Percentiles rank a stretch among this genome's conserved stretches.
Conservation (phyloP, 805 yeast genomes). For the Starmerella gropengiesseri region DNA sequence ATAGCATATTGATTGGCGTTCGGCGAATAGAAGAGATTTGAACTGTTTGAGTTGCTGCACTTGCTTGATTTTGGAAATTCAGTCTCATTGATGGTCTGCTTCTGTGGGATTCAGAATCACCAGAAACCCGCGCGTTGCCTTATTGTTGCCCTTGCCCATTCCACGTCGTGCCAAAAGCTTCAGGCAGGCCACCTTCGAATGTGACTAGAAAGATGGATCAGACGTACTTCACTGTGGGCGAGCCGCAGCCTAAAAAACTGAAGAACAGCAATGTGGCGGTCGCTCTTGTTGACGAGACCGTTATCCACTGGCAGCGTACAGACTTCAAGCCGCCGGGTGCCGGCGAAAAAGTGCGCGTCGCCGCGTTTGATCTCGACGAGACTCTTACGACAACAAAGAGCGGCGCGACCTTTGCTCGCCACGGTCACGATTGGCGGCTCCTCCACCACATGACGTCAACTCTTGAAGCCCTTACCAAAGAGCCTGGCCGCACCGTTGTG, state of each 20-base stretch:
- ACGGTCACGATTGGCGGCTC: constrained; percentile 66
- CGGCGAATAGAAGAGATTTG: too few relatives aligned
- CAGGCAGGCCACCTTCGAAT: too few relatives aligned
- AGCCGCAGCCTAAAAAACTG: not conserved
- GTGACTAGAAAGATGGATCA: constrained; percentile 8
- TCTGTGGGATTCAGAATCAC: too few relatives aligned
- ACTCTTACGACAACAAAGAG: constrained; percentile 62
- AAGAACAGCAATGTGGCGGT: not conserved
- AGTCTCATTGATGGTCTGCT: too few relatives aligned
- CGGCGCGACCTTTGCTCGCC: constrained; percentile 45
- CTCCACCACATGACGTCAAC: constrained; percentile 12
- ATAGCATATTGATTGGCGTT: too few relatives aligned
- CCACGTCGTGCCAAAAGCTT: too few relatives aligned
- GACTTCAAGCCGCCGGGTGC: not conserved
- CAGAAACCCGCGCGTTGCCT: too few relatives aligned
- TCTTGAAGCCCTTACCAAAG: not conserved
- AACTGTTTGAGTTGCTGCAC: too few relatives aligned
- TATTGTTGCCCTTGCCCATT: too few relatives aligned
- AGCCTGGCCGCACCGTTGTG: constrained; percentile 27
- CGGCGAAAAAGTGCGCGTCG: constrained; percentile 29
- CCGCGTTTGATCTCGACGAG: constrained; percentile 78
- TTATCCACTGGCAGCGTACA: not conserved
- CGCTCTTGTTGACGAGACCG: not conserved
- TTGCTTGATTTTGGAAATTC: too few relatives aligned
- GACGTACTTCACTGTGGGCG: constrained; percentile 3